Evolutionary conservation across 2,329 filamentous ascomycete species (phyloP).

Genomic region (Ilyonectria robusta): DNA sequence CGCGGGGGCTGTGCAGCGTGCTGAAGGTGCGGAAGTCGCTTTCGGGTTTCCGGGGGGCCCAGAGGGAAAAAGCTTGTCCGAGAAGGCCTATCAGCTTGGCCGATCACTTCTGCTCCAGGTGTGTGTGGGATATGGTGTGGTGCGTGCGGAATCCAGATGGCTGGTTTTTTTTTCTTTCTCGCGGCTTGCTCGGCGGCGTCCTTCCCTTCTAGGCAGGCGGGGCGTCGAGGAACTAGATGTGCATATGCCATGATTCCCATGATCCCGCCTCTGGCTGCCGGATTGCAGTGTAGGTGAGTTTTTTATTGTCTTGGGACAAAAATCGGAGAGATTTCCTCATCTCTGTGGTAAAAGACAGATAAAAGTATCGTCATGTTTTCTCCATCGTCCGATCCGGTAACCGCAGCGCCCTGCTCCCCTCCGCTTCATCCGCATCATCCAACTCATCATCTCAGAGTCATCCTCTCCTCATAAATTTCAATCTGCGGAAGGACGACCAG

Average conservation of each 20-base stretch:
- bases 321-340: background rate
- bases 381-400: background rate
- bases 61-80: background rate
- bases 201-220: constrained; percentile 1
- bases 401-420: background rate
- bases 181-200: background rate
- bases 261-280: background rate
- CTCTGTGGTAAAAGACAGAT: background rate
- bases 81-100: background rate
- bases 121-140: background rate
- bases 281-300: background rate
- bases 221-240: background rate
- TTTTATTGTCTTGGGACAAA: background rate
- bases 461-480: background rate
- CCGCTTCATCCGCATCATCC: background rate
- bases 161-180: background rate
- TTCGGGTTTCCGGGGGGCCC: background rate
- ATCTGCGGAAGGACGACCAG: background rate
- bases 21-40: background rate
- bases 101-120: no score
- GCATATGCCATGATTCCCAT: background rate
- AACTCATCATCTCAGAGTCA: background rate
- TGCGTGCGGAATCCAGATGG: background rate
- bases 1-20: constrained; percentile 15
- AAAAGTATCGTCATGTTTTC: background rate